A percentile compares a stretch with the other conserved stretches of the same genome.
phyloP scores from a whole-genome alignment of 768 basidiomycete genomes.

The Leccinum disarticulatum region DNA sequence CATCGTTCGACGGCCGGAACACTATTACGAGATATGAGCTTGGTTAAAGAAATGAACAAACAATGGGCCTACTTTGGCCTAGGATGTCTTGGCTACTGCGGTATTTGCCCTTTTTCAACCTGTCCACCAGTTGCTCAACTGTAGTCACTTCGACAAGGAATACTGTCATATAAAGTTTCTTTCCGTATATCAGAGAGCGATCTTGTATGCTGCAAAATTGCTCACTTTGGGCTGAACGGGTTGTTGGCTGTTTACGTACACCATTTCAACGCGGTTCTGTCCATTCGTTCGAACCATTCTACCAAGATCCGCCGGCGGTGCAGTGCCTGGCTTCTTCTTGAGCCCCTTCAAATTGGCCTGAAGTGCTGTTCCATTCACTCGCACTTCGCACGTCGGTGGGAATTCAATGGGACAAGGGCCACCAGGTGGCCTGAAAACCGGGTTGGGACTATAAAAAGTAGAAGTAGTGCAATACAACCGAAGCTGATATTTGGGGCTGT shows the following conservation, averaged over 20 bases:
- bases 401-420: conserved; percentile 83
- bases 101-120: conserved; percentile 66
- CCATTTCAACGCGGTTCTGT: conserved; percentile 77
- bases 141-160: conserved; percentile 80
- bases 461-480: conserved; percentile 89
- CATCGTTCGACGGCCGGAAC: conserved; percentile 56
- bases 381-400: conserved; percentile 87
- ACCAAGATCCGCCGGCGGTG: conserved; percentile 79
- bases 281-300: conserved; percentile 39
- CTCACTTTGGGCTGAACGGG: conserved; percentile 71
- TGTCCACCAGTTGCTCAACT: conserved; percentile 67
- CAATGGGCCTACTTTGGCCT: conserved; percentile 55
- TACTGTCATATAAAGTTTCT: conserved; percentile 88
- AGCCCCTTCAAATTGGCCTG: conserved; percentile 82
- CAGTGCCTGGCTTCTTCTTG: conserved; percentile 94
- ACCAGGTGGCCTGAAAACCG: conserved; percentile 51
- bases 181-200: conserved; percentile 46
- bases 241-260: conserved; percentile 87
- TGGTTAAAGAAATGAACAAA: background rate
- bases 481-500: conserved; percentile 72
- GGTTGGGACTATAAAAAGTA: conserved; percentile 56
- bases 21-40: conserved; percentile 41
- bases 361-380: conserved; percentile 71
- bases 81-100: conserved; percentile 62
- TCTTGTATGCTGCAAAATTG: background rate